A percentile compares a stretch with the other conserved stretches of the same genome.
Conservation (phyloP, 441 rosid genomes). For the Populus hybrid region DNA sequence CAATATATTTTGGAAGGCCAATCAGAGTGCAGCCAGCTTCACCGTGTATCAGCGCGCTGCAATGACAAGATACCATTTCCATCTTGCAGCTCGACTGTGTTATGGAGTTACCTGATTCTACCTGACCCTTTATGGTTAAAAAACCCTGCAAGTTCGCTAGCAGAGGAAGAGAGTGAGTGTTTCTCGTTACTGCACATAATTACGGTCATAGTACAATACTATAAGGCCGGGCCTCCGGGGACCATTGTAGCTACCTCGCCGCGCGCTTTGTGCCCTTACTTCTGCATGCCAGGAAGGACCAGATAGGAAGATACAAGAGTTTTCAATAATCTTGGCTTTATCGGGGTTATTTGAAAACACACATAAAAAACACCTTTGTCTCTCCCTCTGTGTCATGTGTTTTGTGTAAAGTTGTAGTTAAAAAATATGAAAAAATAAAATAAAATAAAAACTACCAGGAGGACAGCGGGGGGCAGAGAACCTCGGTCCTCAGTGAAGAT, state of each 20-base stretch:
- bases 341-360: slow-evolving; percentile 14
- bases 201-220: neutral
- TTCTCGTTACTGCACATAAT: neutral
- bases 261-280: neutral
- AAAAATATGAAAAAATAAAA: too few species aligned
- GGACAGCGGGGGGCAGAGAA: neutral
- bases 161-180: neutral
- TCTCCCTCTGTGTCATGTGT: neutral
- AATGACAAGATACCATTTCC: neutral
- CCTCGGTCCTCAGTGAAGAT: neutral
- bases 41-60: neutral
- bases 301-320: neutral
- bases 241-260: slow-evolving; percentile 20
- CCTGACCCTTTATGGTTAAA: neutral
- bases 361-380: neutral
- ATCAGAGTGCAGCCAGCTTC: neutral
- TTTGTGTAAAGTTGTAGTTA: neutral
- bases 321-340: slow-evolving; percentile 5
- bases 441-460: too few species aligned
- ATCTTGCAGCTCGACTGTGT: neutral
- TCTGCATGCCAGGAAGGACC: slow-evolving; percentile 10
- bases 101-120: neutral
- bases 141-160: neutral
- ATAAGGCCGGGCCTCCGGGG: slow-evolving; percentile 15
- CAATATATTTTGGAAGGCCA: neutral